Evolutionary conservation across 176 grass and related monocot genomes (phyloP).

Genomic region (Elymus sibiricus): DNA sequence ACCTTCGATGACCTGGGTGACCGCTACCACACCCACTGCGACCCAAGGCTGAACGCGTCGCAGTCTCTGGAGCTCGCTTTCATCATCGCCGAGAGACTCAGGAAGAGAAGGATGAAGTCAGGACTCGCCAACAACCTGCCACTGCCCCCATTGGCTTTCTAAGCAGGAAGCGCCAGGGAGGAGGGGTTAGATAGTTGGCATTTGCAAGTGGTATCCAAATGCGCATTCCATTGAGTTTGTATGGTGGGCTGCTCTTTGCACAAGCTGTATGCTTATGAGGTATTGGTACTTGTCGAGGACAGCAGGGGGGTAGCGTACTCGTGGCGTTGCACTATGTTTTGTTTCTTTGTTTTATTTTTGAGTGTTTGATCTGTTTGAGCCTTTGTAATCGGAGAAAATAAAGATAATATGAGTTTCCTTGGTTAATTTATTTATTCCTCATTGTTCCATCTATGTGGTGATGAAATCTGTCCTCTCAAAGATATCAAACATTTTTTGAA

Average conservation of each 20-base stretch:
- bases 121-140: conserved; percentile 38
- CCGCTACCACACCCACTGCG: conserved; percentile 94
- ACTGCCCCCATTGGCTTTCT: conserved; percentile 77
- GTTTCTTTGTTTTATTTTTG: conserved; percentile 12
- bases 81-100: conserved; percentile 89
- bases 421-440: neutral
- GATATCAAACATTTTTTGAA: no score
- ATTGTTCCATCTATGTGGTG: no score
- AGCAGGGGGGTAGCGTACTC: conserved; percentile 21
- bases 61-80: conserved; percentile 88
- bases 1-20: conserved; percentile 84
- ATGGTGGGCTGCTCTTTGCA: conserved; percentile 36
- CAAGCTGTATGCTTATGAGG: conserved; percentile 34
- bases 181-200: conserved; percentile 37
- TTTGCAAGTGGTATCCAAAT: conserved; percentile 11
- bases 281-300: conserved; percentile 13
- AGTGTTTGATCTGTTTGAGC: conserved; percentile 31
- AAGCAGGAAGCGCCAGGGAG: neutral
- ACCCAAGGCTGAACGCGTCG: conserved; percentile 85
- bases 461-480: no score
- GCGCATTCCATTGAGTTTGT: conserved; percentile 47
- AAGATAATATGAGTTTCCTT: conserved; percentile 17
- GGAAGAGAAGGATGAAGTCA: conserved; percentile 72
- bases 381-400: conserved; percentile 26
- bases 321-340: conserved; percentile 34